Base-by-base conservation (phyloP, 768 basidiomycete species). In the Fibroporia radiculosa region DNA sequence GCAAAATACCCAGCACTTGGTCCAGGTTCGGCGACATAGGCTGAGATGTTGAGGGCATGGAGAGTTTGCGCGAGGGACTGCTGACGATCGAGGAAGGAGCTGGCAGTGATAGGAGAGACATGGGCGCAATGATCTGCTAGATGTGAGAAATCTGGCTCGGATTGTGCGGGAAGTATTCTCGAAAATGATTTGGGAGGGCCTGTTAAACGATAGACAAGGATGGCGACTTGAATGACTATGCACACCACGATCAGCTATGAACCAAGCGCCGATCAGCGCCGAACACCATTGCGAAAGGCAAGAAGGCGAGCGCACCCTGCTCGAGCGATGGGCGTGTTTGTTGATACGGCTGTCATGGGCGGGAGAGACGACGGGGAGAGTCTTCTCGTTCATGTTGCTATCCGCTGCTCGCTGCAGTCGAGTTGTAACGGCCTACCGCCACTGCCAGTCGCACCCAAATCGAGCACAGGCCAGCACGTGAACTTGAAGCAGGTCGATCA, bases 1-100 rank as follows among this genome's bases (percentile, higher is more conserved):
- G 70, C 78, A 59, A 74, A 91, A 68, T 78, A 93, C 2, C 69
- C 63, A 1, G 81, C 77, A 45, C 70, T 84, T 12, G 85, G 75
- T 0, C 84, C 79, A 20, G 91, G 87, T 58, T 93, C 89, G 5
- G 83, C 77, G 26, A 93, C 74, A 59, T 86, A 92, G 13, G 83
- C 82, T 6, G 76, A 70, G 0, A 74, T 81, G 24, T 76, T 72
- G 22, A 78, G 66, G 4, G 60, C 48, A 43, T 66, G 58, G 14
- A 87, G 69, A 0, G 59, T 64, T 12, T 65, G 63, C 1, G 80
- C 80, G 23, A 87, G 69, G 7, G 59, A 49, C 4, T 55, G 66
- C 53, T 84, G 85, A n/a, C 82, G 73, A 24, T 58, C 58, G 19
- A 67, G 56, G 52, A 74, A 78, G 42, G 80, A 77, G 8, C 57